Conservation (phyloP, 2,329 filamentous ascomycete genomes). For the Chaetomium strumarium region DNA sequence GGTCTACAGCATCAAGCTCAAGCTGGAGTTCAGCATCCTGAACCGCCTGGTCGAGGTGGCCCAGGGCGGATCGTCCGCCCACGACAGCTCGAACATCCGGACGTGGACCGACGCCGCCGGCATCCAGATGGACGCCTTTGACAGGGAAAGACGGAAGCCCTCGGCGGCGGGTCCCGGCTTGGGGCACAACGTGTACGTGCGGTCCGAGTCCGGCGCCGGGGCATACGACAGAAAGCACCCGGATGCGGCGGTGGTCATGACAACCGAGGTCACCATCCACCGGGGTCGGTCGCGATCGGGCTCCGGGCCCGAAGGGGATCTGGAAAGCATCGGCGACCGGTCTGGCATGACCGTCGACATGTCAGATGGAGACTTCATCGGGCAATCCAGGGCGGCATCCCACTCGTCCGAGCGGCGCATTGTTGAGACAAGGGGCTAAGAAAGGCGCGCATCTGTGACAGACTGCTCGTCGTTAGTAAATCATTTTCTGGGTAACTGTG, state of each 20-base stretch:
- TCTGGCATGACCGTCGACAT: background rate
- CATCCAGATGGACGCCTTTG: background rate
- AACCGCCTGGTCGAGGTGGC: slow-evolving; percentile 20
- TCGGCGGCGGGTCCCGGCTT: background rate
- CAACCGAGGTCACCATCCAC: slow-evolving; percentile 1
- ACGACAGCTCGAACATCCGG: background rate
- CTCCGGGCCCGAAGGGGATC: background rate
- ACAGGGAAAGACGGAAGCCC: background rate
- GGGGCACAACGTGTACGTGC: background rate
- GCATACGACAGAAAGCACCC: background rate
- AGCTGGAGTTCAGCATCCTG: slow-evolving; percentile 22
- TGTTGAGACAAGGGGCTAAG: background rate
- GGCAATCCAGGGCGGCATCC: background rate
- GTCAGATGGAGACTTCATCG: background rate
- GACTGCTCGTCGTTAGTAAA: too few relatives aligned
- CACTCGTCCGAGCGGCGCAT: slow-evolving; percentile 1
- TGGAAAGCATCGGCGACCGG: background rate
- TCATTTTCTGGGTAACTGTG: too few relatives aligned
- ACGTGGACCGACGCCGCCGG: background rate
- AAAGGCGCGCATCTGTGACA: too few relatives aligned
- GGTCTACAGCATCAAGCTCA: slow-evolving; percentile 23
- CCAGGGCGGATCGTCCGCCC: background rate
- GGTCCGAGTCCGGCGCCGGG: background rate
- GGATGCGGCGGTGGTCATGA: background rate
- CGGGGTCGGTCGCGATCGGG: background rate